phyloP scores from a whole-genome alignment of 2,329 filamentous ascomycete genomes.

The Calonectria ilicicola region DNA sequence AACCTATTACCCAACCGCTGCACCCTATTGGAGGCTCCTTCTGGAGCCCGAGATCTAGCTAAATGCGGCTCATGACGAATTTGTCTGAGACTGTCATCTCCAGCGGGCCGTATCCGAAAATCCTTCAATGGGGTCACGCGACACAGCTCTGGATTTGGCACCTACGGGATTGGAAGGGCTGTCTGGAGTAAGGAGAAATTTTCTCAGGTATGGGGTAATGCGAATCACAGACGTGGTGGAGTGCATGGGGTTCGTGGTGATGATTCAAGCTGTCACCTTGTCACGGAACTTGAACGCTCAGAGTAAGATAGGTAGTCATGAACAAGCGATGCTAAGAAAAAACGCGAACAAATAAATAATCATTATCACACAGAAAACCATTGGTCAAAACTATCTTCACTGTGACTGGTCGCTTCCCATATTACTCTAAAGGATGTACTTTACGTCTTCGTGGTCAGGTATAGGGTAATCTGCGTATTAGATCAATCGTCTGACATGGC shows the following conservation, averaged over 20 bases:
- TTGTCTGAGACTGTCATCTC: neutral
- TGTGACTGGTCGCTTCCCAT: too few species aligned
- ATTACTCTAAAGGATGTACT: too few species aligned
- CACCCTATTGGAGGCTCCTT: neutral
- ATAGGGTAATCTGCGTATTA: neutral
- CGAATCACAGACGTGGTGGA: neutral
- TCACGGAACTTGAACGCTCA: too few species aligned
- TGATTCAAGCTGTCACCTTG: too few species aligned
- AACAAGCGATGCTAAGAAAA: too few species aligned
- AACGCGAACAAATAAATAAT: too few species aligned
- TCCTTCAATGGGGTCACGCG: neutral
- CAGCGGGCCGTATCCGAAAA: constrained; percentile 3
- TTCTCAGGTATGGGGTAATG: neutral
- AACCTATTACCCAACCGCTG: neutral
- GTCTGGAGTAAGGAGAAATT: neutral
- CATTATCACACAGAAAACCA: too few species aligned
- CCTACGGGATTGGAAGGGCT: neutral
- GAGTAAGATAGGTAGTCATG: too few species aligned
- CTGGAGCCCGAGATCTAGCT: neutral
- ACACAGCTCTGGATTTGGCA: neutral
- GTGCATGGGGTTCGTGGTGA: neutral
- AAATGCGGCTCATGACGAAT: neutral
- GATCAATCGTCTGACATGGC: neutral
- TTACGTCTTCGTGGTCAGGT: neutral
- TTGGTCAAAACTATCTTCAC: too few species aligned